Conservation (phyloP, 2,329 filamentous ascomycete genomes). For the Fusarium ambrosium region DNA sequence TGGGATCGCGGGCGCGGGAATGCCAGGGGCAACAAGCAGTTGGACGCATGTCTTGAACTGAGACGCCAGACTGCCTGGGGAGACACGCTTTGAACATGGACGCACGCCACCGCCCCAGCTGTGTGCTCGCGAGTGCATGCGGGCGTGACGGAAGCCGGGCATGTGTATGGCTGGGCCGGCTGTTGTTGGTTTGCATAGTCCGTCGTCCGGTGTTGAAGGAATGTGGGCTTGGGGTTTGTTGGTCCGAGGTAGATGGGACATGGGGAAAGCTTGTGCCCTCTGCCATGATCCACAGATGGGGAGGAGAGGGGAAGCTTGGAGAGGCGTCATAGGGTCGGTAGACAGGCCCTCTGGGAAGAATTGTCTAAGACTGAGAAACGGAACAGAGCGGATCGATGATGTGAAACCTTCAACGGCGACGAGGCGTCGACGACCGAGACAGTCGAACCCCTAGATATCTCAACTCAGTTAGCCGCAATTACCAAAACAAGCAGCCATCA, state of each 20-base stretch:
- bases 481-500: conserved; percentile 31
- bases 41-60: conserved; percentile 35
- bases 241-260: conserved; percentile 13
- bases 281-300: background rate
- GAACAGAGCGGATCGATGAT: conserved; percentile 7
- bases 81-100: conserved; percentile 7
- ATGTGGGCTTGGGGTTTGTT: conserved; percentile 21
- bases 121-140: background rate
- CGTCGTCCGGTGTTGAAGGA: conserved; percentile 3
- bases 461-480: conserved; percentile 36
- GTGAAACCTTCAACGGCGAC: conserved; percentile 35
- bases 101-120: conserved; percentile 8
- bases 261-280: conserved; percentile 3
- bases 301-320: background rate
- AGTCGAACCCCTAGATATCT: conserved; percentile 18
- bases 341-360: background rate
- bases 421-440: conserved; percentile 37
- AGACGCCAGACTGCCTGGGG: conserved; percentile 24
- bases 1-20: background rate
- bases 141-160: background rate
- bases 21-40: conserved; percentile 2
- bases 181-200: background rate
- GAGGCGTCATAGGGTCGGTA: background rate
- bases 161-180: conserved; percentile 4
- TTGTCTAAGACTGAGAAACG: conserved; percentile 29